Evolutionary conservation across 257 asterid species (phyloP).

Genomic region (Verbascum thapsus): DNA sequence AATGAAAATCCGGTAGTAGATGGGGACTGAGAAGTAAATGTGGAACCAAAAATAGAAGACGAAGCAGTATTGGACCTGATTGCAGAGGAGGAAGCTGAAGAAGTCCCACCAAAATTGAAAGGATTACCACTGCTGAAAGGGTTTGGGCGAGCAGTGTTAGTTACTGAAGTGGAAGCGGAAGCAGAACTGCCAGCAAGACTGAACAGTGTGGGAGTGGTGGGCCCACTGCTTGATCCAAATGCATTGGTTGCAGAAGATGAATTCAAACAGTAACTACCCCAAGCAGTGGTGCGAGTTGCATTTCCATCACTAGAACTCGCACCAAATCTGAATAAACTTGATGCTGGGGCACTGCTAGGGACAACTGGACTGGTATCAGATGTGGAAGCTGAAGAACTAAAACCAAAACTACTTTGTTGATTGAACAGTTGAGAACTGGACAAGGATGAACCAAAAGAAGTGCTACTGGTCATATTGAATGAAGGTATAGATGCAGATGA

Average conservation of each 20-base stretch:
- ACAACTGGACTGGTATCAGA: constrained; percentile 38
- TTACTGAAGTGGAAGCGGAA: constrained; percentile 27
- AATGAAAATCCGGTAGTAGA: constrained; percentile 52
- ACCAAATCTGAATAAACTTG: constrained; percentile 43
- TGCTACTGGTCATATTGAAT: constrained; percentile 21
- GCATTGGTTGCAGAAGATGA: constrained; percentile 31
- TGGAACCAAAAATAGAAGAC: constrained; percentile 43
- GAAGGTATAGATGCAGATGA: constrained; percentile 41
- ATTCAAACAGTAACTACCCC: constrained; percentile 41
- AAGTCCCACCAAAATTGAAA: constrained; percentile 45
- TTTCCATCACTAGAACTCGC: constrained; percentile 30
- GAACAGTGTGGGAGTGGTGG: constrained; percentile 23
- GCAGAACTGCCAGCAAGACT: constrained; percentile 37
- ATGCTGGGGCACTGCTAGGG: constrained; percentile 35
- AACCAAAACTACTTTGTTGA: constrained; percentile 34
- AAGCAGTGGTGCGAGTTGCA: constrained; percentile 38
- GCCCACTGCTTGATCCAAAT: constrained; percentile 34
- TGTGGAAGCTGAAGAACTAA: constrained; percentile 44
- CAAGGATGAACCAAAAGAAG: constrained; percentile 37
- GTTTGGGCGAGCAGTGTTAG: constrained; percentile 23
- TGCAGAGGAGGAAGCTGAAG: constrained; percentile 48
- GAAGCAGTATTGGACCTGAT: constrained; percentile 39
- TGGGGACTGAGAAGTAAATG: constrained; percentile 41
- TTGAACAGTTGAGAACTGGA: constrained; percentile 31
- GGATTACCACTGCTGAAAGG: constrained; percentile 33